Percentiles rank a stretch among this genome's conserved stretches.
These are phyloP conservation scores for Lathyrus sativus DNA, from an alignment of 306 rosid species.

Conservation along the genomic window DNA sequence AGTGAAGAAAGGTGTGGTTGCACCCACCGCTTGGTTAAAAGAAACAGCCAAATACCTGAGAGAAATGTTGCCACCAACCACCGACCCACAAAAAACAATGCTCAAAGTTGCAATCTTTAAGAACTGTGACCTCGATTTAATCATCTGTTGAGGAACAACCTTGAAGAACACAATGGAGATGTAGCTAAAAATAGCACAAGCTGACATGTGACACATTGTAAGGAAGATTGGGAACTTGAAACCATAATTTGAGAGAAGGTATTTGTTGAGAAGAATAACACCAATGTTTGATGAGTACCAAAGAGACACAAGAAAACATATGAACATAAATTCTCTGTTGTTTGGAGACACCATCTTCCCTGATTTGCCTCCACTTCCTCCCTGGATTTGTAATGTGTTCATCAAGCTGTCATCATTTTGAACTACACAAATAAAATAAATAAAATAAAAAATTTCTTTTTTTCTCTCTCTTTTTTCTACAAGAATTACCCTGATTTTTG, in stretches of 20 bases:
- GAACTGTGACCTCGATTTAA: slow-evolving; percentile 84
- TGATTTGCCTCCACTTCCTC: slow-evolving; percentile 29
- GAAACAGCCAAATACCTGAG: slow-evolving; percentile 92
- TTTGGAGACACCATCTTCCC: slow-evolving; percentile 47
- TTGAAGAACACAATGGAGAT: slow-evolving; percentile 78
- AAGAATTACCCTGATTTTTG: neutral
- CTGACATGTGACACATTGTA: slow-evolving; percentile 98
- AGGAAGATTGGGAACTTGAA: slow-evolving; percentile 95
- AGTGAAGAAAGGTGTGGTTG: slow-evolving; percentile 95
- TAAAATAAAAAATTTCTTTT: neutral
- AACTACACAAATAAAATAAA: slow-evolving; percentile 24
- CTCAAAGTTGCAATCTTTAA: slow-evolving; percentile 81
- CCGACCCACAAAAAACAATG: slow-evolving; percentile 87
- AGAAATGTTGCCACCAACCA: slow-evolving; percentile 91
- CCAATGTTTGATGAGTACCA: slow-evolving; percentile 98
- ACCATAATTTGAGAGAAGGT: slow-evolving; percentile 82
- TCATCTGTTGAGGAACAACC: slow-evolving; percentile 79
- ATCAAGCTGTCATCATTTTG: slow-evolving; percentile 38
- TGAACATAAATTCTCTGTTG: slow-evolving; percentile 60
- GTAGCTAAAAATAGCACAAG: slow-evolving; percentile 92
- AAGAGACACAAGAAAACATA: slow-evolving; percentile 59
- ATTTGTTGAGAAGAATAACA: slow-evolving; percentile 90
- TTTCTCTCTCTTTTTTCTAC: neutral
- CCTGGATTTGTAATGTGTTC: slow-evolving; percentile 39
- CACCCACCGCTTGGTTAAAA: slow-evolving; percentile 95